phyloP scores from a whole-genome alignment of 2,329 filamentous ascomycete genomes.

The Alternaria sp. region DNA sequence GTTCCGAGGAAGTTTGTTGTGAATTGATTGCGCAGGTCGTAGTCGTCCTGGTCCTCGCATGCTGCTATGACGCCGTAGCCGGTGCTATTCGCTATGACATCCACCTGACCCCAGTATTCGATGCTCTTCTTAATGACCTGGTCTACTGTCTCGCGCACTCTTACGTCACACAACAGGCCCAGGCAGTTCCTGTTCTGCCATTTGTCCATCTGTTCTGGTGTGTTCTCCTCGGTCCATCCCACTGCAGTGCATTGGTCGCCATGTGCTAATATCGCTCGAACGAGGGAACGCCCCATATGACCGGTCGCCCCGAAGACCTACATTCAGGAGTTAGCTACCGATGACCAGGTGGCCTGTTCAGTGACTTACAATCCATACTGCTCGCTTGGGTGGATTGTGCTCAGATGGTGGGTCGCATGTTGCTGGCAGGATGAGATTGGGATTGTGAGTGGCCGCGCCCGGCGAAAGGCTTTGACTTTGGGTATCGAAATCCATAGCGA shows the following conservation, averaged over 20 bases:
- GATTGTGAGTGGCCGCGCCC: constrained; percentile 41
- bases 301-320: constrained; percentile 93
- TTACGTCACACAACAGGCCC: constrained; percentile 87
- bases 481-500: constrained; percentile 47
- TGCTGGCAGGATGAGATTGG: constrained; percentile 71
- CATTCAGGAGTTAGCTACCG: neutral
- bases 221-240: constrained; percentile 81
- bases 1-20: constrained; percentile 98
- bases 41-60: constrained; percentile 95
- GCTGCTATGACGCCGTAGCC: constrained; percentile 95
- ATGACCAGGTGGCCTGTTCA: neutral
- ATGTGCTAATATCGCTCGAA: constrained; percentile 80
- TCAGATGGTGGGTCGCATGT: constrained; percentile 86
- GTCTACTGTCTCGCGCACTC: constrained; percentile 79
- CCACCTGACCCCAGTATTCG: constrained; percentile 78
- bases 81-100: constrained; percentile 88
- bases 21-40: constrained; percentile 94
- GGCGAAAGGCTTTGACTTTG: constrained; percentile 50
- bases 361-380: constrained; percentile 83
- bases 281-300: constrained; percentile 91
- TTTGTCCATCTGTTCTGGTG: constrained; percentile 73
- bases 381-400: constrained; percentile 73
- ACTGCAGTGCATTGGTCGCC: constrained; percentile 88
- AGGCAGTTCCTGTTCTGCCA: constrained; percentile 74
- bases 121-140: constrained; percentile 75